Evolutionary conservation across 2,329 filamentous ascomycete genomes (phyloP).

Genomic region (Alternaria longipes): DNA sequence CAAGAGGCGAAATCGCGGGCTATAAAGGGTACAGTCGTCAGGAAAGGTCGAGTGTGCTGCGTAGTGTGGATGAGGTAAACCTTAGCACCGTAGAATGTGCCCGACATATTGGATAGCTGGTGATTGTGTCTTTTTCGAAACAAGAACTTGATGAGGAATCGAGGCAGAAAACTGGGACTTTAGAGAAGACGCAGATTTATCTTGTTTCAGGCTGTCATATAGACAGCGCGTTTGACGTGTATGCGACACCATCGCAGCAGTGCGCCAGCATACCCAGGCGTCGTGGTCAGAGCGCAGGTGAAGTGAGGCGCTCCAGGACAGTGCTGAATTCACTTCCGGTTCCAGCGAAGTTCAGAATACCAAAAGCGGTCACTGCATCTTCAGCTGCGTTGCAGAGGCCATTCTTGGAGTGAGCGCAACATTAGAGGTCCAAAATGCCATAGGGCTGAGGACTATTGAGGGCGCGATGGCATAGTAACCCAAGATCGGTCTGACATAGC

Average conservation of each 20-base stretch:
- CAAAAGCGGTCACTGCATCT: background rate
- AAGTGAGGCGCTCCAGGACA: conserved; percentile 3
- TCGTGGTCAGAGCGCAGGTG: background rate
- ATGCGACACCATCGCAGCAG: background rate
- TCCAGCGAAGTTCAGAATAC: background rate
- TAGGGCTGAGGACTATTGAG: background rate
- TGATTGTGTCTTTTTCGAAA: background rate
- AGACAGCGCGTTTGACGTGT: background rate
- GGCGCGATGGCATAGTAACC: background rate
- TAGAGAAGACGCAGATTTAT: background rate
- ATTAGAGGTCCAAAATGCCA: background rate
- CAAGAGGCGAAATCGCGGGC: conserved; percentile 28
- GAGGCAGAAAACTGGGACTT: background rate
- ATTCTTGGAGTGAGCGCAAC: background rate
- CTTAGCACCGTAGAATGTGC: conserved; percentile 1
- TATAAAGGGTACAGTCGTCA: conserved; percentile 27
- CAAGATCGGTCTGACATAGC: background rate
- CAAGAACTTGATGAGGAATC: background rate
- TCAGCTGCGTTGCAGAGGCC: background rate
- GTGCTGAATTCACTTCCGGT: background rate
- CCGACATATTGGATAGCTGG: conserved; percentile 3
- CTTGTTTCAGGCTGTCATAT: background rate
- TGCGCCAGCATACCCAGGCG: background rate
- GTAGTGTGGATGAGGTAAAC: conserved; percentile 24
- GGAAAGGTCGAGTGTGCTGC: conserved; percentile 13